phyloP scores from a whole-genome alignment of 2,329 filamentous ascomycete species.

The Aspergillus neotritici region DNA sequence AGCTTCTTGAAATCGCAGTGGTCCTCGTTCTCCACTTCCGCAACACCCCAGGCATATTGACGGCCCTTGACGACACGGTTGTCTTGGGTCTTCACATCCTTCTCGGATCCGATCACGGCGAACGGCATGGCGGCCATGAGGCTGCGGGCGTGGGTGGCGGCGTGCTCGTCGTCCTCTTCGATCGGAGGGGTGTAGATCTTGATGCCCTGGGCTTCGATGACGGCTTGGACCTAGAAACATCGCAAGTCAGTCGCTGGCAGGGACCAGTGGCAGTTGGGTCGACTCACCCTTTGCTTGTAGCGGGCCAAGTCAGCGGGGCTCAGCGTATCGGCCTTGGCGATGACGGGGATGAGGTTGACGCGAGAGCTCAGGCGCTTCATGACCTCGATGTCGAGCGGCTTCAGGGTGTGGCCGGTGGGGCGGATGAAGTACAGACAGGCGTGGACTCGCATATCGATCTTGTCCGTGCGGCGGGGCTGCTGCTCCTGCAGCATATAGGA shows the following conservation, averaged over 20 bases:
- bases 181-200: conserved; percentile 98
- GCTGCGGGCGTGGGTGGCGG: conserved; percentile 87
- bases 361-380: conserved; percentile 99
- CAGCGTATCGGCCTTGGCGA: conserved; percentile 97
- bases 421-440: conserved; percentile 99
- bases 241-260: not conserved
- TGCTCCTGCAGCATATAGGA: conserved; percentile 99
- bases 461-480: conserved; percentile 94
- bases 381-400: conserved; percentile 98
- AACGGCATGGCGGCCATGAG: conserved; percentile 98
- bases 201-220: conserved; percentile 97
- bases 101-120: conserved; percentile 97
- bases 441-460: conserved; percentile 98
- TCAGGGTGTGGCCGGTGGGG: conserved; percentile 94
- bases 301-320: conserved; percentile 84
- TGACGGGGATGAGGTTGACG: conserved; percentile 96
- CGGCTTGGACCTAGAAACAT: conserved; percentile 68
- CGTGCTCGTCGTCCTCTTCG: conserved; percentile 96
- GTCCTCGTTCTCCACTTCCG: conserved; percentile 98
- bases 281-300: conserved; percentile 86
- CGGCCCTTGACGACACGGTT: conserved; percentile 97
- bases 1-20: conserved; percentile 99
- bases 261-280: not conserved
- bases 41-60: conserved; percentile 98
- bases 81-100: conserved; percentile 95